Percentiles rank a stretch among this genome's conserved stretches.
Conservation (phyloP, 257 asterid genomes). For the Mentha longifolia region DNA sequence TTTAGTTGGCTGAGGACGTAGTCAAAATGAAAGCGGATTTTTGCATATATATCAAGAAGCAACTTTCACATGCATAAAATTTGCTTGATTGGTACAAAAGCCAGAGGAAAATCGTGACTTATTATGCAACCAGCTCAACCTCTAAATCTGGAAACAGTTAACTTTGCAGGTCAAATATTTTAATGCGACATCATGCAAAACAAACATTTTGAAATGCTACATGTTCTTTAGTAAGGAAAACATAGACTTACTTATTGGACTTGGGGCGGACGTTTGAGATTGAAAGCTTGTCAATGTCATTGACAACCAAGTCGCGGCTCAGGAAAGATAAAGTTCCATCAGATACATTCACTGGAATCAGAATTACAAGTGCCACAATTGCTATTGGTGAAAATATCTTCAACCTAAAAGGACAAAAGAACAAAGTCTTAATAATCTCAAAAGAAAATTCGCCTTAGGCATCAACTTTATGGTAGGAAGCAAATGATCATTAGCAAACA, state of each 20-base stretch:
- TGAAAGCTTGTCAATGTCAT: slow-evolving; percentile 94
- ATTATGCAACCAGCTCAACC: too few species aligned
- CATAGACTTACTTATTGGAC: slow-evolving; percentile 69
- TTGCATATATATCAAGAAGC: too few species aligned
- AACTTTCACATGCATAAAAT: too few species aligned
- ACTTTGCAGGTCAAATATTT: too few species aligned
- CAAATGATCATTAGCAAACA: slow-evolving; percentile 15
- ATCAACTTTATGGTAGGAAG: slow-evolving; percentile 3
- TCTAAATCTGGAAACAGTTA: too few species aligned
- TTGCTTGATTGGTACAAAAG: too few species aligned
- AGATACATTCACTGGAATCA: slow-evolving; percentile 89
- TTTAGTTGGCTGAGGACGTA: too few species aligned
- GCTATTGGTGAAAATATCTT: slow-evolving; percentile 89
- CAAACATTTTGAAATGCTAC: slow-evolving; percentile 4
- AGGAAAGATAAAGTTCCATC: slow-evolving; percentile 73
- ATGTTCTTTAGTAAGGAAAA: background rate
- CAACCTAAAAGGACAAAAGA: slow-evolving; percentile 45
- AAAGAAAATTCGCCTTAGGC: slow-evolving; percentile 17
- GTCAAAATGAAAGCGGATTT: too few species aligned
- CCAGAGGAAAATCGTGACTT: too few species aligned
- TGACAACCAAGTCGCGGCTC: slow-evolving; percentile 81
- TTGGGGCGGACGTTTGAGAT: slow-evolving; percentile 84
- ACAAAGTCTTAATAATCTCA: slow-evolving; percentile 15
- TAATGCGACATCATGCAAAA: background rate
- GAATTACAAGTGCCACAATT: slow-evolving; percentile 71